A percentile compares a stretch with the other conserved stretches of the same genome.
Conservation (phyloP, 176 grass and related monocot genomes). For the Triticum urartu region DNA sequence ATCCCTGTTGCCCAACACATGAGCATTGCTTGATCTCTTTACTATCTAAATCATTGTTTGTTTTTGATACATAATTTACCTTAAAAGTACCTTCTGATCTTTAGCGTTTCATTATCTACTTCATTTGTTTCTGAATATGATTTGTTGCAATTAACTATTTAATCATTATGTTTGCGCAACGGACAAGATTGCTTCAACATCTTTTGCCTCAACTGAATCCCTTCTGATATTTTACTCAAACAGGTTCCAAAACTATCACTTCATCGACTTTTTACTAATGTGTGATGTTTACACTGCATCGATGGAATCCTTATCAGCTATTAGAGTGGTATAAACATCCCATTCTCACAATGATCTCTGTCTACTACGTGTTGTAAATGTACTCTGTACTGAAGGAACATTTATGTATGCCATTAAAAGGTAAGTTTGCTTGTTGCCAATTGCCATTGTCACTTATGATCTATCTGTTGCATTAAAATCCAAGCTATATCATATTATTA, state of each 20-base stretch:
- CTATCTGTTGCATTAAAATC: constrained; percentile 7
- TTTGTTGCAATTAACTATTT: background rate
- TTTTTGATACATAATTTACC: background rate
- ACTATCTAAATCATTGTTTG: background rate
- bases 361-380: constrained; percentile 1
- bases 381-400: constrained; percentile 10
- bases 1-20: background rate
- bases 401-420: constrained; percentile 10
- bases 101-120: background rate
- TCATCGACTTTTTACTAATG: constrained; percentile 89
- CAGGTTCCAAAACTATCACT: constrained; percentile 93
- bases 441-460: background rate
- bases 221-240: constrained; percentile 16
- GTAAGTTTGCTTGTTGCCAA: background rate
- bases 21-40: background rate
- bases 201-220: background rate
- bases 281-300: constrained; percentile 78
- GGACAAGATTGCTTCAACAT: background rate
- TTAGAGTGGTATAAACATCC: constrained; percentile 80
- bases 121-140: background rate
- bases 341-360: background rate
- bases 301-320: constrained; percentile 92
- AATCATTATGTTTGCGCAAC: background rate
- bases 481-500: background rate
- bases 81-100: background rate